A percentile compares a stretch with the other conserved stretches of the same genome.
Conservation (phyloP, 306 rosid species). For the Senna tora region DNA sequence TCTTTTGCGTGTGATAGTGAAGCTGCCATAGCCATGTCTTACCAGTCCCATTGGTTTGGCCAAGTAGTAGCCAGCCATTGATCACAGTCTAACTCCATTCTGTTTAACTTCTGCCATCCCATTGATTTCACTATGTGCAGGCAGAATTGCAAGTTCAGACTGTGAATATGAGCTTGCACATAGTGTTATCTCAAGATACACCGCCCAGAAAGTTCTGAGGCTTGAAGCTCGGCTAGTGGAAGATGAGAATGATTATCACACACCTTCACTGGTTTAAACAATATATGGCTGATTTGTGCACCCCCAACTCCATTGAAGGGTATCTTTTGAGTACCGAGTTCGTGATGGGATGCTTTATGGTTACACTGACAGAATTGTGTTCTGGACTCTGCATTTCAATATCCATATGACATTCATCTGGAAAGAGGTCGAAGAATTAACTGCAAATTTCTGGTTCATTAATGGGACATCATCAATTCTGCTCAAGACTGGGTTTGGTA, state of each 20-base stretch:
- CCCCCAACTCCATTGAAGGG: conserved; percentile 25
- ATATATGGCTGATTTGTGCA: conserved; percentile 21
- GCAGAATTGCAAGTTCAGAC: conserved; percentile 35
- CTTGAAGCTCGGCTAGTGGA: conserved; percentile 21
- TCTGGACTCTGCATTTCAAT: conserved; percentile 35
- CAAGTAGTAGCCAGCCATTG: conserved; percentile 24
- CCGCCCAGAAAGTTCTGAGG: conserved; percentile 30
- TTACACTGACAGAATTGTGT: not conserved
- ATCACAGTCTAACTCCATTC: conserved; percentile 25
- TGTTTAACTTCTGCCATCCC: conserved; percentile 38
- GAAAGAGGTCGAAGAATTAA: conserved; percentile 26
- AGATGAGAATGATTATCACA: conserved; percentile 14
- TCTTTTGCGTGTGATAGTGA: conserved; percentile 31
- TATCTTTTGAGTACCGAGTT: conserved; percentile 30
- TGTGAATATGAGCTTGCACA: conserved; percentile 34
- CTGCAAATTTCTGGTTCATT: conserved; percentile 18
- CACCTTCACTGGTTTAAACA: conserved; percentile 24
- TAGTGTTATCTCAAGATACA: conserved; percentile 31
- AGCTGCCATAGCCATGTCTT: conserved; percentile 33
- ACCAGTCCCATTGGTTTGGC: conserved; percentile 38
- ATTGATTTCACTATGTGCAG: conserved; percentile 35
- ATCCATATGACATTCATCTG: conserved; percentile 31
- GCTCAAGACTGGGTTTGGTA: conserved; percentile 15
- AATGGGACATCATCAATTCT: conserved; percentile 18
- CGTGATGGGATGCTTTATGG: conserved; percentile 27